Evolutionary conservation across 2,329 filamentous ascomycete genomes (phyloP).

Genomic region (Helotiales sp.): DNA sequence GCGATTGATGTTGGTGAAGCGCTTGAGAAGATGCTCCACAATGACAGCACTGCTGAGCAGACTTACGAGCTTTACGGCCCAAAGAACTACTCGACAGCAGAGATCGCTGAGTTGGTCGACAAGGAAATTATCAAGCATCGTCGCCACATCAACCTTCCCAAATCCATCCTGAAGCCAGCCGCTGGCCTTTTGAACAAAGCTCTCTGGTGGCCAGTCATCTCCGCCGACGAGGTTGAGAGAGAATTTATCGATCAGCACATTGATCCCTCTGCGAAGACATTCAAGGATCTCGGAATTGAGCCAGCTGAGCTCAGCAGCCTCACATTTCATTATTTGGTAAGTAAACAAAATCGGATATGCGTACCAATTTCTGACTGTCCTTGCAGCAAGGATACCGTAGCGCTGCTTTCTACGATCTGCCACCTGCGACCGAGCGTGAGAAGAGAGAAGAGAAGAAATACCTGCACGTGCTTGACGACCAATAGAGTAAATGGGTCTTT

Average conservation of each 20-base stretch:
- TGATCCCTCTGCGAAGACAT: slow-evolving; percentile 90
- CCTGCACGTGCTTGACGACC: slow-evolving; percentile 88
- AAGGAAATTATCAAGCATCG: slow-evolving; percentile 90
- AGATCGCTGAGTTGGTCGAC: slow-evolving; percentile 88
- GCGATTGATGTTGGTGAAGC: slow-evolving; percentile 89
- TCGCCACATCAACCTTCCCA: slow-evolving; percentile 90
- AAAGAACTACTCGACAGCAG: slow-evolving; percentile 85
- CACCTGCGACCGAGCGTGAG: slow-evolving; percentile 93
- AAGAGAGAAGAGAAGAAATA: slow-evolving; percentile 96
- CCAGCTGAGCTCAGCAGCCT: slow-evolving; percentile 84
- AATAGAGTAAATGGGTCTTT: slow-evolving; percentile 57
- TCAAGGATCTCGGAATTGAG: slow-evolving; percentile 90
- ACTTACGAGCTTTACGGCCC: slow-evolving; percentile 96
- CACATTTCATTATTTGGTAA: slow-evolving; percentile 92
- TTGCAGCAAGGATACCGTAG: slow-evolving; percentile 86
- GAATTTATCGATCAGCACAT: slow-evolving; percentile 94
- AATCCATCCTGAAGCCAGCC: slow-evolving; percentile 75
- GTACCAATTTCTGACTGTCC: slow-evolving; percentile 43
- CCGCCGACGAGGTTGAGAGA: slow-evolving; percentile 84
- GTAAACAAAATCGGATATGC: slow-evolving; percentile 43
- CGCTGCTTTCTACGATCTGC: slow-evolving; percentile 87
- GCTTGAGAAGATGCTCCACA: slow-evolving; percentile 86
- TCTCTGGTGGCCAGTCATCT: slow-evolving; percentile 88
- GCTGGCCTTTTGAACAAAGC: slow-evolving; percentile 77
- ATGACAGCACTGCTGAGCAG: slow-evolving; percentile 87